Evolutionary conservation across 306 rosid genomes (phyloP), one percentile per base, ranked within the genome.

Genomic region (Corylus avellana): DNA sequence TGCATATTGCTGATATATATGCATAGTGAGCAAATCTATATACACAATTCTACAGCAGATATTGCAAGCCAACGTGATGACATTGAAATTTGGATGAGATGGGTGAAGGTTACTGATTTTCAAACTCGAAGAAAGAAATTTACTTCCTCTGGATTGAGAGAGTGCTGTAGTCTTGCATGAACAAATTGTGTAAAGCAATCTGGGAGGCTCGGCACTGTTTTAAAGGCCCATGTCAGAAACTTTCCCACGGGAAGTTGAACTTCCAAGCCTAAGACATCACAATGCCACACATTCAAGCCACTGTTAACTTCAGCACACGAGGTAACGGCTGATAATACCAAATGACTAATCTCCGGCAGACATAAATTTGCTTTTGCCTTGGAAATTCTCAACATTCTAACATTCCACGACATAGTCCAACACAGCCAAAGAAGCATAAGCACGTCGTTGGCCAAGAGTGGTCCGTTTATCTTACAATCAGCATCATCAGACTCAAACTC

Each of bases 391-490:
- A 9, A 81, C 75, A 72, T 82, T 64, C 90, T 82, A 81, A 77
- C 71, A 83, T 81, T 83, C 94, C 91, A 92, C 8, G 78, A 80
- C 92, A 92, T 83, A 83, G 66, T 84, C 98, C 97, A 94, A 85
- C 95, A 94, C 80, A 88, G 72, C 70, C 86, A 86, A 74, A 94
- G 87, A 79, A 94, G 92, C 83, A 88, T 47, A 39, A 81, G 74
- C 72, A 92, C 94, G 25, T 94, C 85, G 5, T 27, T 50, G 0
- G 98, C 89, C 79, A 73, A 74, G 82, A 94, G 82, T 64, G 75
- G 83, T 8, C 98, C 97, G 1, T 73, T 88, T 7, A 90, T 82
- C 87, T 92, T 92, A 67, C 90, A 84, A 71, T 90, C 95, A 74
- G 18, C 86, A 74, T 91, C 97, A 49, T 56, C 86, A 8, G 89